A percentile compares a stretch with the other conserved stretches of the same genome.
phyloP scores from a whole-genome alignment of 208 protist species.

The Crithidia brevicula region DNA sequence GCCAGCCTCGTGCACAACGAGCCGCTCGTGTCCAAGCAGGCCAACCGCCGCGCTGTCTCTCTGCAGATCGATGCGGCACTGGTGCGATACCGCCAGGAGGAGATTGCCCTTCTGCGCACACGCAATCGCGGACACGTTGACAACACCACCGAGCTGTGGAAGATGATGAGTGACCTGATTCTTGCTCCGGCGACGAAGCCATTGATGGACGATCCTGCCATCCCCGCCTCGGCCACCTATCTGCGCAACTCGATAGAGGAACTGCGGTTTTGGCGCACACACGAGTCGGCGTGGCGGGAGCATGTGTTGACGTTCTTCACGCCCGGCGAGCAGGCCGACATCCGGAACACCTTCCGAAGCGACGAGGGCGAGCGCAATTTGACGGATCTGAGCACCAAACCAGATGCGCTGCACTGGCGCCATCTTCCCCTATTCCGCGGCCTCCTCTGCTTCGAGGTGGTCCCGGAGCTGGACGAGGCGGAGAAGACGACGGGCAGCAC shows the following conservation, averaged over 20 bases:
- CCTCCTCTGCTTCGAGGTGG: slow-evolving; percentile 60
- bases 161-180: slow-evolving; percentile 14
- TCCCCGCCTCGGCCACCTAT: slow-evolving; percentile 10
- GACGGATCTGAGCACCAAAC: neutral
- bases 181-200: slow-evolving; percentile 10
- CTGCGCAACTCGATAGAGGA: slow-evolving; percentile 57
- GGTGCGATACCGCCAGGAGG: slow-evolving; percentile 13
- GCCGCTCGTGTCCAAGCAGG: slow-evolving; percentile 31
- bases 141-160: slow-evolving; percentile 30
- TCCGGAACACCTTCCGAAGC: slow-evolving; percentile 13
- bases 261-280: slow-evolving; percentile 50
- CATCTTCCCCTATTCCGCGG: slow-evolving; percentile 61
- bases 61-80: slow-evolving; percentile 18
- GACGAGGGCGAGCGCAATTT: neutral
- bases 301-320: slow-evolving; percentile 45
- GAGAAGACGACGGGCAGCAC: neutral
- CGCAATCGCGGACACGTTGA: slow-evolving; percentile 21
- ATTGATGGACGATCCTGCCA: neutral
- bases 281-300: slow-evolving; percentile 55
- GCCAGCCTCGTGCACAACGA: slow-evolving; percentile 34
- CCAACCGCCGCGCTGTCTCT: slow-evolving; percentile 23
- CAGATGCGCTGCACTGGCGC: slow-evolving; percentile 14
- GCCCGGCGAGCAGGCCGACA: slow-evolving; percentile 26
- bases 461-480: slow-evolving; percentile 20
- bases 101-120: slow-evolving; percentile 22